phyloP scores from a whole-genome alignment of 495 filamentous ascomycete genomes.

The Podospora appendiculata region DNA sequence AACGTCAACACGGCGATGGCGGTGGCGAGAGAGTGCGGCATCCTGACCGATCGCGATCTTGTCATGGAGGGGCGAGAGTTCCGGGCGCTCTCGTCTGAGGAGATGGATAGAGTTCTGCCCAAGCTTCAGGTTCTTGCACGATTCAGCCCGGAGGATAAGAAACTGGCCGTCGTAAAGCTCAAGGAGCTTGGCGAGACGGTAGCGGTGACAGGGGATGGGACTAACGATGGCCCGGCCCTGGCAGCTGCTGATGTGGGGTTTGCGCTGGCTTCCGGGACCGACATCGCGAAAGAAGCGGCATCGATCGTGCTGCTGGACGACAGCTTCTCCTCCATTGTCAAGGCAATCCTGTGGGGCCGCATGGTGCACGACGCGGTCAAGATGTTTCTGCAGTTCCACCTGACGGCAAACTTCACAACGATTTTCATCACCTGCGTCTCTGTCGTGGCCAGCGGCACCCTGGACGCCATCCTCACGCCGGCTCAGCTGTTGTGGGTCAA shows the following conservation, averaged over 20 bases:
- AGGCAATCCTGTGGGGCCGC: conserved; percentile 81
- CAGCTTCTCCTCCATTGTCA: conserved; percentile 85
- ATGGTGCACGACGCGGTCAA: conserved; percentile 84
- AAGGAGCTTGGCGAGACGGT: conserved; percentile 86
- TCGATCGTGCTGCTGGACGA: conserved; percentile 92
- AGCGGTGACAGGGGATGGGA: conserved; percentile 88
- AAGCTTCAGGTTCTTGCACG: conserved; percentile 76
- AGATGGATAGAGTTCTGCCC: conserved; percentile 67
- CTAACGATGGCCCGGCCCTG: conserved; percentile 83
- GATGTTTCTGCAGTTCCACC: conserved; percentile 88
- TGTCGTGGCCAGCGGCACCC: conserved; percentile 55
- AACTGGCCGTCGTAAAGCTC: conserved; percentile 67
- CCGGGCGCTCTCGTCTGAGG: conserved; percentile 53
- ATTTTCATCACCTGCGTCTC: conserved; percentile 80
- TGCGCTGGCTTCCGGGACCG: conserved; percentile 86
- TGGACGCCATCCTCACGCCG: conserved; percentile 71
- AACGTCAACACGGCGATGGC: conserved; percentile 80
- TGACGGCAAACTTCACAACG: conserved; percentile 87
- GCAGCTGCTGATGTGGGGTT: conserved; percentile 87
- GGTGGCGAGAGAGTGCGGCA: conserved; percentile 78
- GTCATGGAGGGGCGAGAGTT: conserved; percentile 82
- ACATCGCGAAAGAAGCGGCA: conserved; percentile 91
- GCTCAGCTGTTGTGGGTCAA: conserved; percentile 91
- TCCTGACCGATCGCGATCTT: conserved; percentile 66
- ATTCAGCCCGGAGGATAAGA: conserved; percentile 79